phyloP scores from a whole-genome alignment of 1,139 yeast species.

The Yamadazyma diospyri region DNA sequence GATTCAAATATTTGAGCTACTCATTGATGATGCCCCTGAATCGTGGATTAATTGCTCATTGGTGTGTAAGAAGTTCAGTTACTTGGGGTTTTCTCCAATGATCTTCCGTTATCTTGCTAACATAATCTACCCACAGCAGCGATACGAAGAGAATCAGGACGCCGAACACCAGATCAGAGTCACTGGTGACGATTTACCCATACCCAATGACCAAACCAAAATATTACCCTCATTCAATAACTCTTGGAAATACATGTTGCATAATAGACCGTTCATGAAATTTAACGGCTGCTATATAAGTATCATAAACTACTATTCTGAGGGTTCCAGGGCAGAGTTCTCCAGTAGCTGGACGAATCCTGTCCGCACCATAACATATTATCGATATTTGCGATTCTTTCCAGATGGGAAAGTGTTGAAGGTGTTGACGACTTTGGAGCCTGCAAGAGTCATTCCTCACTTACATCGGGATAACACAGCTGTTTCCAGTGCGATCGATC shows the following conservation, averaged over 20 bases:
- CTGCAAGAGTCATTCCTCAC: conserved; percentile 55
- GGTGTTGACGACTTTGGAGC: conserved; percentile 65
- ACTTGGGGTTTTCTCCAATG: conserved; percentile 53
- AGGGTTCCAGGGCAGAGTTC: conserved; percentile 67
- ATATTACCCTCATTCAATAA: conserved; percentile 46
- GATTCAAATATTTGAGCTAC: conserved; percentile 46
- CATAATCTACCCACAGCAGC: conserved; percentile 55
- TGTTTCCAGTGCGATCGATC: conserved; percentile 14
- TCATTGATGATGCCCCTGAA: conserved; percentile 53
- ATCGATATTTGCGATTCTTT: conserved; percentile 77
- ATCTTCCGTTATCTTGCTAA: conserved; percentile 52
- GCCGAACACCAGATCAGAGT: conserved; percentile 16
- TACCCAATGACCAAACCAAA: conserved; percentile 39
- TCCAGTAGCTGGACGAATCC: conserved; percentile 74
- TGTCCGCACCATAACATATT: conserved; percentile 79
- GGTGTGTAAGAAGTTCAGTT: conserved; percentile 60
- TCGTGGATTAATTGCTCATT: conserved; percentile 65
- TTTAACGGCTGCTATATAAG: conserved; percentile 83
- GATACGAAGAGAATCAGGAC: conserved; percentile 40
- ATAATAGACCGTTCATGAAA: conserved; percentile 61
- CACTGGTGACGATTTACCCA: conserved; percentile 25
- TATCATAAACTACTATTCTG: conserved; percentile 77
- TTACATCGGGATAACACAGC: conserved; percentile 20
- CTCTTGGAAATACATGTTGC: conserved; percentile 54
- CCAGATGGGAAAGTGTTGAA: conserved; percentile 74